Percentiles rank a stretch among this genome's conserved stretches.
phyloP scores from a whole-genome alignment of 116 monocot genomes.

The Zostera marina region DNA sequence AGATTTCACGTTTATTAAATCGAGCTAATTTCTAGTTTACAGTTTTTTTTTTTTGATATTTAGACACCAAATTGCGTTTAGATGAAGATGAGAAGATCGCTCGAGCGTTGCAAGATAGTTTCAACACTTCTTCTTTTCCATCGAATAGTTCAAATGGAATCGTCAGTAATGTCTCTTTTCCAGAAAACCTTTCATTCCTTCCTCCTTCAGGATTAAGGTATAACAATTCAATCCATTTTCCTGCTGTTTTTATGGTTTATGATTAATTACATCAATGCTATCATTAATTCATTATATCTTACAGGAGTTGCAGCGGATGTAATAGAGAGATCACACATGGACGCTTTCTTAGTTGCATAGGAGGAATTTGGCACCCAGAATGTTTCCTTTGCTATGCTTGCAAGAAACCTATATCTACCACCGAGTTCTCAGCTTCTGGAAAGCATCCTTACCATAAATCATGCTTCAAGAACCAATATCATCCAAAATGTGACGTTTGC shows the following conservation, averaged over 20 bases:
- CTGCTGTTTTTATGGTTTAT: neutral
- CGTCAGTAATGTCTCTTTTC: slow-evolving; percentile 13
- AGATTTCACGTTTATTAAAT: no score
- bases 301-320: slow-evolving; percentile 81
- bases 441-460: slow-evolving; percentile 65
- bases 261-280: neutral
- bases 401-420: slow-evolving; percentile 51
- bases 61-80: slow-evolving; percentile 31
- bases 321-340: slow-evolving; percentile 47
- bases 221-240: neutral
- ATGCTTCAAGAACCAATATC: slow-evolving; percentile 67
- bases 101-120: slow-evolving; percentile 71
- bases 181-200: slow-evolving; percentile 23
- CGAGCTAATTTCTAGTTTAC: no score
- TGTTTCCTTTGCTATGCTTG: slow-evolving; percentile 80
- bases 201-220: slow-evolving; percentile 33
- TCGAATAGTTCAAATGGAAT: slow-evolving; percentile 6
- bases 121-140: slow-evolving; percentile 32
- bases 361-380: slow-evolving; percentile 72
- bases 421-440: slow-evolving; percentile 69
- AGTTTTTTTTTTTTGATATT: no score
- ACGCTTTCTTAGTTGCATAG: slow-evolving; percentile 70
- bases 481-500: slow-evolving; percentile 95
- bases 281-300: neutral
- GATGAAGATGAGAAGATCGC: slow-evolving; percentile 90